phyloP scores from a whole-genome alignment of 495 filamentous ascomycete genomes.

The Chaetomium fimeti region DNA sequence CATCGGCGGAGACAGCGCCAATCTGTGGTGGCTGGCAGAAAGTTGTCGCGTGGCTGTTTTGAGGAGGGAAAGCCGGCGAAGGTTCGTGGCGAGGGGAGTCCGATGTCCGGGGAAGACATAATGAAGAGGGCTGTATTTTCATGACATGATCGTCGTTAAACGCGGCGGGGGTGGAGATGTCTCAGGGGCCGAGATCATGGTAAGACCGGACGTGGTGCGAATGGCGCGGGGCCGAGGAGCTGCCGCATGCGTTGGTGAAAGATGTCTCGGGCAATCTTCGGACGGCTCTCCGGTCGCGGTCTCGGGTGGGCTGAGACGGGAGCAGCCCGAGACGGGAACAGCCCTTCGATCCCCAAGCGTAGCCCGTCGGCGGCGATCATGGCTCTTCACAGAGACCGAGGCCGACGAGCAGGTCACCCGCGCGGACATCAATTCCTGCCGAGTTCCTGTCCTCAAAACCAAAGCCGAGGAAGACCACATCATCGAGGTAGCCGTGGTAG shows the following conservation, averaged over 20 bases:
- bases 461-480: constrained; percentile 50
- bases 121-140: not conserved
- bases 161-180: not conserved
- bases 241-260: not conserved
- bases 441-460: constrained; percentile 49
- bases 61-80: not conserved
- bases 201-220: not conserved
- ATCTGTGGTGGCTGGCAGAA: not conserved
- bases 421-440: constrained; percentile 48
- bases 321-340: no score
- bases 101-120: not conserved
- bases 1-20: not conserved
- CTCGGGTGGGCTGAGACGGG: not conserved
- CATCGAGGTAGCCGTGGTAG: constrained; percentile 53
- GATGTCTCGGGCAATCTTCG: not conserved
- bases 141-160: not conserved
- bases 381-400: constrained; percentile 35
- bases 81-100: not conserved
- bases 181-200: not conserved
- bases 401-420: constrained; percentile 46
- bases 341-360: not conserved
- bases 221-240: not conserved
- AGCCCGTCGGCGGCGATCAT: not conserved
- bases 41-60: not conserved
- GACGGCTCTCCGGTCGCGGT: not conserved